Percentiles rank a stretch among this genome's conserved stretches.
These are phyloP conservation scores for Fagopyrum homotropicum DNA, from an alignment of 148 eudicot species.

Conservation along the genomic window DNA sequence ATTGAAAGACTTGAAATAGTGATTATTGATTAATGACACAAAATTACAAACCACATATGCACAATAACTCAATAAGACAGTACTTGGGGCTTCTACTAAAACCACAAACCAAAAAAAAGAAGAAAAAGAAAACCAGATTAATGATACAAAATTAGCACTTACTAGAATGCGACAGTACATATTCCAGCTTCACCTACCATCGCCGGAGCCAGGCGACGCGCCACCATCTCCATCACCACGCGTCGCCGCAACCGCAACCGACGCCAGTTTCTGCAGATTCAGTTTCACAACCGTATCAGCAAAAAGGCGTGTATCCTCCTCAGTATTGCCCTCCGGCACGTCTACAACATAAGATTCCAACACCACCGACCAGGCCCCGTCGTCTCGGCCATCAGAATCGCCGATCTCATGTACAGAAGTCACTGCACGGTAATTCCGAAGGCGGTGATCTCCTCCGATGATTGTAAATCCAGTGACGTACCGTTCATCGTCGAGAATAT, in stretches of 20 bases:
- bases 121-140: not conserved
- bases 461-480: constrained; percentile 50
- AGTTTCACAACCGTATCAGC: constrained; percentile 83
- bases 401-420: constrained; percentile 47
- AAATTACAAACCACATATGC: not conserved
- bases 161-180: not conserved
- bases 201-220: not conserved
- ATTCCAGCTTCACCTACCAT: not conserved
- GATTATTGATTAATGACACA: not conserved
- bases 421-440: constrained; percentile 52
- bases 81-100: not conserved
- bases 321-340: constrained; percentile 81
- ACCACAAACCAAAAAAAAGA: not conserved
- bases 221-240: not conserved
- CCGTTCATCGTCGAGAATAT: constrained; percentile 43
- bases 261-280: constrained; percentile 68
- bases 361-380: constrained; percentile 36
- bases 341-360: constrained; percentile 73
- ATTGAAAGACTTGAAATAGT: not conserved
- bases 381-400: constrained; percentile 13
- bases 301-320: constrained; percentile 69
- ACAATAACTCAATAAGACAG: not conserved
- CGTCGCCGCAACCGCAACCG: constrained; percentile 25
- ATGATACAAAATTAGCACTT: not conserved
- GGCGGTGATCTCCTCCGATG: constrained; percentile 61